Evolutionary conservation across 2,329 filamentous ascomycete genomes (phyloP).

Genomic region (Chalaropsis thielavioides): DNA sequence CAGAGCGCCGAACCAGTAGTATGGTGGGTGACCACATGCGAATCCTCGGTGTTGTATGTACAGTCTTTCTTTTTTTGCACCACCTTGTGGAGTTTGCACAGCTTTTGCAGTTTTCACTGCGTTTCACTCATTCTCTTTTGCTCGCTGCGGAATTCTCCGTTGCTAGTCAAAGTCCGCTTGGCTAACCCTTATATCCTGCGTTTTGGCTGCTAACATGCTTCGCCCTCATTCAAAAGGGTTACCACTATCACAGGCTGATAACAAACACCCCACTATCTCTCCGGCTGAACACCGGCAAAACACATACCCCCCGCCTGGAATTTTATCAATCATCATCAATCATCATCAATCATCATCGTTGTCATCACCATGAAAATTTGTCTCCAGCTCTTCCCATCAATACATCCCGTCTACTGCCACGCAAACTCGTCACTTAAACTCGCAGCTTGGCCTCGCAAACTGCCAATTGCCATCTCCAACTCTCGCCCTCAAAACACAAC

Average conservation of each 20-base stretch:
- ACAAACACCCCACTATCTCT: neutral
- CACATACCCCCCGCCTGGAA: neutral
- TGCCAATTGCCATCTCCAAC: neutral
- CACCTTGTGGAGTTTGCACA: too few species aligned
- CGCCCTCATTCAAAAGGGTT: neutral
- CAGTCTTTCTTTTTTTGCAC: neutral
- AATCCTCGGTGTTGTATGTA: constrained; percentile 8
- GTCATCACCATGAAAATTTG: neutral
- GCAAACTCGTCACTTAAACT: neutral
- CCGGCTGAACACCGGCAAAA: neutral
- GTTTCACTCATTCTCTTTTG: too few species aligned
- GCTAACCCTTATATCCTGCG: neutral
- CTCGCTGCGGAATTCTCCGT: too few species aligned
- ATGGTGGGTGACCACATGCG: constrained; percentile 3
- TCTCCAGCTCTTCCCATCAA: too few species aligned
- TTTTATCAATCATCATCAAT: neutral
- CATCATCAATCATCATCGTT: neutral
- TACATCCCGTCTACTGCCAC: too few species aligned
- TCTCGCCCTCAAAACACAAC: neutral
- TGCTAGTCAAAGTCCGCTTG: too few species aligned
- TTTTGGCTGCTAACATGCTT: neutral
- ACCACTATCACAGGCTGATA: neutral
- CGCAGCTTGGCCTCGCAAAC: neutral
- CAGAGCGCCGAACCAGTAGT: constrained; percentile 6
- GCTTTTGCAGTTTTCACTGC: too few species aligned